phyloP scores from a whole-genome alignment of 2,329 filamentous ascomycete species.

The Leptographium lundbergii region DNA sequence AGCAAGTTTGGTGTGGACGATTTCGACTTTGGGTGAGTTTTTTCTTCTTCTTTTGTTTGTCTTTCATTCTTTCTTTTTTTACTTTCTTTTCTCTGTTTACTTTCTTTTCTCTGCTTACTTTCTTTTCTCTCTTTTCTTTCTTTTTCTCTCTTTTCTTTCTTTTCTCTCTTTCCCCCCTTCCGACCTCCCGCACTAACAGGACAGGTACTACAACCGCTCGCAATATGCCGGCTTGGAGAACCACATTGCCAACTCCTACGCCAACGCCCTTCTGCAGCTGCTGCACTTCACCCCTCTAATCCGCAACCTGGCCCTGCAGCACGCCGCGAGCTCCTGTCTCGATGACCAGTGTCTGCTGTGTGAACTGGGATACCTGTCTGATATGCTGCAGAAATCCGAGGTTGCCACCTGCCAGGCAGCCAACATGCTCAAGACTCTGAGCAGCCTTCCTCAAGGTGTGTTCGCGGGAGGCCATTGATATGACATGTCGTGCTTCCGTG shows the following conservation, averaged over 20 bases:
- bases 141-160: neutral
- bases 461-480: conserved; percentile 42
- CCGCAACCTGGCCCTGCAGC: conserved; percentile 77
- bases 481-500: conserved; percentile 7
- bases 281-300: conserved; percentile 82
- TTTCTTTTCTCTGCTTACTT: neutral
- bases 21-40: conserved; percentile 77
- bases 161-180: neutral
- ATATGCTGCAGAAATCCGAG: conserved; percentile 94
- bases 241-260: conserved; percentile 93
- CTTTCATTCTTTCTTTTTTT: neutral
- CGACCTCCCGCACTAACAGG: neutral
- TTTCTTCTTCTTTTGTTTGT: neutral
- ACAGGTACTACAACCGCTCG: conserved; percentile 83
- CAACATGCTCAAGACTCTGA: conserved; percentile 83
- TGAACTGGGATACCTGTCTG: conserved; percentile 88
- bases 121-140: no score
- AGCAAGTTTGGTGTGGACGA: conserved; percentile 99
- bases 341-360: conserved; percentile 79
- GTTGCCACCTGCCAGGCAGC: conserved; percentile 93
- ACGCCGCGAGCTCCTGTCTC: conserved; percentile 75
- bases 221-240: conserved; percentile 85
- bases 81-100: neutral
- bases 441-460: conserved; percentile 62
- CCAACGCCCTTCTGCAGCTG: conserved; percentile 82